Evolutionary conservation across 306 rosid genomes (phyloP), one percentile per base, ranked within the genome.

Genomic region (Vigna trinervia): DNA sequence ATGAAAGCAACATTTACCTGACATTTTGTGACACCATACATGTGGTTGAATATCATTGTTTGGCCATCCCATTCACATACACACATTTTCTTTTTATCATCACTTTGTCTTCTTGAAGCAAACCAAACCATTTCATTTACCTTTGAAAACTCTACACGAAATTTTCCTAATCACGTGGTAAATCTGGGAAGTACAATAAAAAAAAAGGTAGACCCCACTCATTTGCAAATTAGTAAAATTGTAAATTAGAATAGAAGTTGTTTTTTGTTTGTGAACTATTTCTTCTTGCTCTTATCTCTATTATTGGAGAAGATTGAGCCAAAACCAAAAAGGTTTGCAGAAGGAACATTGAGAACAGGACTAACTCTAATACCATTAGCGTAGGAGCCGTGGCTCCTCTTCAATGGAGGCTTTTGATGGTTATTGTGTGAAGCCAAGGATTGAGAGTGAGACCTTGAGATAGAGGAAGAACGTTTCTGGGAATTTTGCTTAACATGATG

Each of bases 271-370:
- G 28, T n/a, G 38, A 53, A 56, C 82, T 85, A 88, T 84, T 91
- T 88, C 78, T 89, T 93, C 89, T 85, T 93, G 80, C 72, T 87
- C 78, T 84, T 88, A 60, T 84, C 89, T 74, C 81, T 93, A 48
- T 74, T 86, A 83, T 65, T 86, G 72, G 93, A 87, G 87, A 93
- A 91, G 77, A 93, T 86, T 69, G 92, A 89, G 10, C 91, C 89
- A n/a, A 93, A 77, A 58, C 97, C 93, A 69, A 91, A 90, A 15
- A 93, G 73, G 71, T 75, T 88, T 28, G 86, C 87, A 12, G 93
- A 75, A 80, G 89, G 91, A 80, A 93, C 91, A 78, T 91, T 93
- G 48, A 93, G 76, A 69, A 91, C 79, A 63, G 90, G 97, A 87
- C 74, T 91, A 63, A 88, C 84, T 78, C 84, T 57, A 78, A 78